Percentiles rank a stretch among this genome's conserved stretches.
phyloP scores from a whole-genome alignment of 345 rosid species.

The Eucalyptus pumila region DNA sequence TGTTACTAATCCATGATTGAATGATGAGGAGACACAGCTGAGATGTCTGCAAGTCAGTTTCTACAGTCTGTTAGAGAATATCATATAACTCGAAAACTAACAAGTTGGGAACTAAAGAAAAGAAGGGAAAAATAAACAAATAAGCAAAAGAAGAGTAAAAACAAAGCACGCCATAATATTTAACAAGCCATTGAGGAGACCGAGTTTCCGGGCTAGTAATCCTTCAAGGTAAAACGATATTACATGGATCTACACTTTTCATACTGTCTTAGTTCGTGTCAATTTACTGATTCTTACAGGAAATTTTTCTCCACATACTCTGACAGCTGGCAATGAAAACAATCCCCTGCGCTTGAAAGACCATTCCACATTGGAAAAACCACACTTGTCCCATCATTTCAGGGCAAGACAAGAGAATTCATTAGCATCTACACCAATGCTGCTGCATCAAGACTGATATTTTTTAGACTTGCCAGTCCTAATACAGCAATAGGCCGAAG shows the following conservation, averaged over 20 bases:
- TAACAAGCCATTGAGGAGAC: neutral
- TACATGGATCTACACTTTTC: neutral
- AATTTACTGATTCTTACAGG: neutral
- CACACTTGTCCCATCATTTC: neutral
- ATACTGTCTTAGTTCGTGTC: neutral
- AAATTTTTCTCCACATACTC: neutral
- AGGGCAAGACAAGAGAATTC: neutral
- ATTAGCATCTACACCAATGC: neutral
- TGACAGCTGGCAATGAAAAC: neutral
- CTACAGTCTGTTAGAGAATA: neutral
- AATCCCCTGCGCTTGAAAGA: neutral
- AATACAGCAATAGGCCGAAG: neutral
- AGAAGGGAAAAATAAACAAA: neutral
- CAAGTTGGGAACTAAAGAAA: neutral
- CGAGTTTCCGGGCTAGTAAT: neutral
- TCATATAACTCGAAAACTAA: neutral
- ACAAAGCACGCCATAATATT: neutral
- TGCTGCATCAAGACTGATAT: neutral
- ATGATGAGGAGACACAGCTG: neutral
- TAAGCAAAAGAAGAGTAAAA: neutral
- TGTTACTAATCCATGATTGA: neutral
- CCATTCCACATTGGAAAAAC: neutral
- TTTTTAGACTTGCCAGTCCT: neutral
- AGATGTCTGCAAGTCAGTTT: neutral
- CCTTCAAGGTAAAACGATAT: neutral